These are phyloP conservation scores for Linnemannia hyalina DNA, from an alignment of 192 early-diverging fungal genomes.

Conservation along the genomic window DNA sequence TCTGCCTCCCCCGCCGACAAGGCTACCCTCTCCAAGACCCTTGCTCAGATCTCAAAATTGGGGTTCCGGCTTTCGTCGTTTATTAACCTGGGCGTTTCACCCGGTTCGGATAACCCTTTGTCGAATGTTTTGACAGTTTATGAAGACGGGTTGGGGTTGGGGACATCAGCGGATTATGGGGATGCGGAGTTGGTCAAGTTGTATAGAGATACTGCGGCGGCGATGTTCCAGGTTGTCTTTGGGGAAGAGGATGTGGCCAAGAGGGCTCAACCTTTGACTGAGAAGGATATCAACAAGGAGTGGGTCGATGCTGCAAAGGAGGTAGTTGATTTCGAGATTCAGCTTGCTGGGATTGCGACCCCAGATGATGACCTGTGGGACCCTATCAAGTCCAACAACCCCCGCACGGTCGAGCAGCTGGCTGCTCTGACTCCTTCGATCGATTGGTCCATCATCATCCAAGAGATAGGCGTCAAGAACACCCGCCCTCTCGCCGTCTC, in stretches of 20 bases:
- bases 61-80: background rate
- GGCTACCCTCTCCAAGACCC: background rate
- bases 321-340: conserved; percentile 65
- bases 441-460: conserved; percentile 45
- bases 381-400: too few species aligned
- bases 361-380: background rate
- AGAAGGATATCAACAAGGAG: background rate
- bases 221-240: conserved; percentile 50
- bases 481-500: conserved; percentile 40
- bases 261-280: background rate
- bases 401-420: conserved; percentile 28
- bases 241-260: background rate
- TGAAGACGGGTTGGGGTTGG: conserved; percentile 20
- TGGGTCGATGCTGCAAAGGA: conserved; percentile 45
- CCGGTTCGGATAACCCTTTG: background rate
- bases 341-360: conserved; percentile 56
- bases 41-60: conserved; percentile 17
- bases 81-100: background rate
- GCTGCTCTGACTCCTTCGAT: conserved; percentile 15
- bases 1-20: background rate
- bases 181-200: conserved; percentile 45
- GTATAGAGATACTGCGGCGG: conserved; percentile 56
- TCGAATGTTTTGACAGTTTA: background rate
- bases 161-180: conserved; percentile 60
- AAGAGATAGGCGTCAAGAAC: background rate